Conservation (phyloP, 2,329 filamentous ascomycete species). For the Immersiporthe knoxdaviesiana region DNA sequence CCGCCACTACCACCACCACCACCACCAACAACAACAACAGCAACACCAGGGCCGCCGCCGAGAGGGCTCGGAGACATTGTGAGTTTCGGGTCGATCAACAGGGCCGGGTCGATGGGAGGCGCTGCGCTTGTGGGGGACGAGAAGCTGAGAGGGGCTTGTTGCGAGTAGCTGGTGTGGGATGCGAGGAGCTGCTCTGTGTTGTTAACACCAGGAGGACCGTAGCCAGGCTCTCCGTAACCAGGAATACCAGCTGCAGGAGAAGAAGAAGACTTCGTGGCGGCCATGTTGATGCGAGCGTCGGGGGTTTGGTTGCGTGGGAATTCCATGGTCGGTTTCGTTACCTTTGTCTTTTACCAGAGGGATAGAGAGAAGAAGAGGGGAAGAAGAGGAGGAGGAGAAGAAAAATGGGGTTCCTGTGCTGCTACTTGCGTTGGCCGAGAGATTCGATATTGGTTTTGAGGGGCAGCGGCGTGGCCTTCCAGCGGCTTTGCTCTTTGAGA, state of each 20-base stretch:
- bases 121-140: not conserved
- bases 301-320: constrained; percentile 8
- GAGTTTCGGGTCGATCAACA: not conserved
- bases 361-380: not conserved
- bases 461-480: not conserved
- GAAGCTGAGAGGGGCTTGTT: not conserved
- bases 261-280: not conserved
- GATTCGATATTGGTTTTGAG: not conserved
- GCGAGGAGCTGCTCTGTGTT: not conserved
- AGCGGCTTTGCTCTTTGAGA: not conserved
- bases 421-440: not conserved
- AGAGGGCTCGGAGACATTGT: not conserved
- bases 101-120: not conserved
- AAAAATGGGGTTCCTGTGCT: too few relatives aligned
- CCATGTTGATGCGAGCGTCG: not conserved
- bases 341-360: too few relatives aligned
- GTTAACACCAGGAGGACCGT: not conserved
- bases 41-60: not conserved
- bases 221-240: not conserved
- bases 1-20: too few relatives aligned
- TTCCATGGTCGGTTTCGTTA: not conserved
- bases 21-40: too few relatives aligned
- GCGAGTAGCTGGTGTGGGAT: too few relatives aligned
- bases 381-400: too few relatives aligned
- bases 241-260: not conserved